Evolutionary conservation across 768 basidiomycete species (phyloP).

Genomic region (Dioszegia hungarica): DNA sequence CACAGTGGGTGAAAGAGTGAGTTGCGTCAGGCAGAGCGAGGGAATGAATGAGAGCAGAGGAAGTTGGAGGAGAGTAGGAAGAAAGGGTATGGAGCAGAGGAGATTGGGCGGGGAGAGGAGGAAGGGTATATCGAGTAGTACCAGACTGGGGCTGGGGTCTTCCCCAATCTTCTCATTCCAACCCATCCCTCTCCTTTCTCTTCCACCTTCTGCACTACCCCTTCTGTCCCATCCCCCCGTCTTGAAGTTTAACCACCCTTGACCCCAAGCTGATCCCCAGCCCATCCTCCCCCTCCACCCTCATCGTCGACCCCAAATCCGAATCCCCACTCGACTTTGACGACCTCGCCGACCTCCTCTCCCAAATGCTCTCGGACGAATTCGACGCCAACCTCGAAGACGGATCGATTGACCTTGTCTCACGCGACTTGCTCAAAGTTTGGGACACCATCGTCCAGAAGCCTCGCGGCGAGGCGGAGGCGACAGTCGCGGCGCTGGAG

Average conservation of each 20-base stretch:
- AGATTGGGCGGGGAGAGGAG: too few species aligned
- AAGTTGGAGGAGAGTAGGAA: neutral
- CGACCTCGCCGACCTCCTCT: slow-evolving; percentile 74
- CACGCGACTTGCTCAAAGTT: slow-evolving; percentile 55
- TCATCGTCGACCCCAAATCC: slow-evolving; percentile 7
- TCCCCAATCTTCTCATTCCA: too few species aligned
- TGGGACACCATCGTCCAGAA: slow-evolving; percentile 41
- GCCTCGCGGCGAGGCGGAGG: slow-evolving; percentile 48
- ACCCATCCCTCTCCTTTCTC: too few species aligned
- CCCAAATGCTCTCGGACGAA: slow-evolving; percentile 81
- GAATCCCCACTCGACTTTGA: slow-evolving; percentile 57
- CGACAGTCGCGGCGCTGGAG: slow-evolving; percentile 61
- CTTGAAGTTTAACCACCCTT: slow-evolving; percentile 22
- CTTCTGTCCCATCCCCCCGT: slow-evolving; percentile 50
- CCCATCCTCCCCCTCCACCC: neutral
- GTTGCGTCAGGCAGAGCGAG: too few species aligned
- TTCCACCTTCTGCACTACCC: slow-evolving; percentile 50
- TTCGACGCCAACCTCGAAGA: slow-evolving; percentile 82
- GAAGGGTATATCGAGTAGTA: too few species aligned
- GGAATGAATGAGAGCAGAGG: too few species aligned
- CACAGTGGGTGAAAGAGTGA: slow-evolving; percentile 26
- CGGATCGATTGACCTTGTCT: slow-evolving; percentile 69
- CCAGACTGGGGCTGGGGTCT: too few species aligned
- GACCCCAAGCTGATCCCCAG: neutral
- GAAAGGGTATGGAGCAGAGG: too few species aligned